phyloP scores from a whole-genome alignment of 2,329 filamentous ascomycete species.

The Pseudogymnoascus sp. region DNA sequence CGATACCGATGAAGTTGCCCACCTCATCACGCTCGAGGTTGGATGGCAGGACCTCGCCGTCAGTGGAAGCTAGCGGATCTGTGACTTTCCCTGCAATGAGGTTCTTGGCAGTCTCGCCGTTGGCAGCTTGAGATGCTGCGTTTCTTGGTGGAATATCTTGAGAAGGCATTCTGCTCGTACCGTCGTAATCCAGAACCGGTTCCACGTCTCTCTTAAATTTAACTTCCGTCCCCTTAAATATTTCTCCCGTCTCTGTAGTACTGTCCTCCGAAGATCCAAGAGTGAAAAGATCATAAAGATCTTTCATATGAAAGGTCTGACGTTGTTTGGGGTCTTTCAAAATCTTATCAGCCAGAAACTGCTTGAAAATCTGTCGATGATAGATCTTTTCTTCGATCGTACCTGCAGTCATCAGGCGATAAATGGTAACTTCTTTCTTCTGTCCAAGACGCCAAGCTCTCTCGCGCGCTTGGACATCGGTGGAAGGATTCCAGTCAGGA shows the following conservation, averaged over 20 bases:
- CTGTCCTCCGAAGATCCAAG: slow-evolving; percentile 61
- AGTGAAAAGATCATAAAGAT: slow-evolving; percentile 87
- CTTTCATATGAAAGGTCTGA: slow-evolving; percentile 81
- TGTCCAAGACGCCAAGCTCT: slow-evolving; percentile 93
- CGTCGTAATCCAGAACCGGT: slow-evolving; percentile 20
- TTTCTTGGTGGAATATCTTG: slow-evolving; percentile 18
- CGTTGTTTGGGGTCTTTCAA: slow-evolving; percentile 89
- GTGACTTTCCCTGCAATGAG: neutral
- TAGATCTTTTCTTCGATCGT: slow-evolving; percentile 99
- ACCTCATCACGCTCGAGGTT: slow-evolving; percentile 34
- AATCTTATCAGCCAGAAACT: slow-evolving; percentile 95
- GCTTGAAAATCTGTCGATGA: slow-evolving; percentile 96
- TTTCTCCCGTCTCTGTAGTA: slow-evolving; percentile 72
- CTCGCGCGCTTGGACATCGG: slow-evolving; percentile 90
- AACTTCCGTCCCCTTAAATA: slow-evolving; percentile 86
- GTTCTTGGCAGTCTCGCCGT: neutral
- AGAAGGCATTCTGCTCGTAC: neutral
- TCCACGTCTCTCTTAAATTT: slow-evolving; percentile 44
- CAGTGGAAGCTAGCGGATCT: slow-evolving; percentile 25
- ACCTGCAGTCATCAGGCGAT: slow-evolving; percentile 93
- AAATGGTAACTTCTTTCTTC: slow-evolving; percentile 91
- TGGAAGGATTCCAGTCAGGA: slow-evolving; percentile 97
- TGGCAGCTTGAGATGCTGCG: neutral
- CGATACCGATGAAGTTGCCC: slow-evolving; percentile 51
- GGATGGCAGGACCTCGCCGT: slow-evolving; percentile 19